Percentiles rank a stretch among this genome's conserved stretches.
Evolutionary conservation across 305 asterid species (phyloP).

Genomic region (Fraxinus baroniana): DNA sequence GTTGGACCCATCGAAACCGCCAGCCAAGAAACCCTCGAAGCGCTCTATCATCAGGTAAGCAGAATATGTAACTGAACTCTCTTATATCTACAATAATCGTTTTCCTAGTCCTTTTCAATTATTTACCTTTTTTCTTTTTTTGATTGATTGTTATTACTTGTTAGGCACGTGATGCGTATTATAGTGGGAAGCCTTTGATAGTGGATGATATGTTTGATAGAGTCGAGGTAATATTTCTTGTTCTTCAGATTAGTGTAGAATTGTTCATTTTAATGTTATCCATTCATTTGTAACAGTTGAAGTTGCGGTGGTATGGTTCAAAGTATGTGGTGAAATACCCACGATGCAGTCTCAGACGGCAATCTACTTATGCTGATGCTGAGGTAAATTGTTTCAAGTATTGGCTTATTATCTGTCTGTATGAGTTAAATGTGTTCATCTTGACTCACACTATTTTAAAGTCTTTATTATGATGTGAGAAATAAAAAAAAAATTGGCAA

Average conservation of each 20-base stretch:
- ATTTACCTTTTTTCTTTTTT: not conserved
- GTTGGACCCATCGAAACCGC: conserved; percentile 95
- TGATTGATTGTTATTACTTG: not conserved
- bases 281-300: conserved; percentile 51
- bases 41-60: conserved; percentile 77
- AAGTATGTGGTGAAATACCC: conserved; percentile 91
- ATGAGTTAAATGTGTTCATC: not conserved
- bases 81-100: not conserved
- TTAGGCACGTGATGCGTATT: conserved; percentile 87
- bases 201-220: conserved; percentile 95
- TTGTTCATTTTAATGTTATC: not conserved
- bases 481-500: not conserved
- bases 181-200: conserved; percentile 79
- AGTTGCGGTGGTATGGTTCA: conserved; percentile 80
- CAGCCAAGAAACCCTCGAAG: conserved; percentile 85
- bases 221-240: conserved; percentile 64
- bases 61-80: not conserved
- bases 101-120: conserved; percentile 8
- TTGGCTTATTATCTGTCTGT: not conserved
- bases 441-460: not conserved
- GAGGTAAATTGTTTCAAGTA: conserved; percentile 53
- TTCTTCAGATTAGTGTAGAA: conserved; percentile 1
- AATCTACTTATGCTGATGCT: conserved; percentile 94
- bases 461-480: not conserved
- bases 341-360: conserved; percentile 85